A percentile compares a stretch with the other conserved stretches of the same genome.
Evolutionary conservation across 257 asterid genomes (phyloP).

Genomic region (Solanum medicagineum): DNA sequence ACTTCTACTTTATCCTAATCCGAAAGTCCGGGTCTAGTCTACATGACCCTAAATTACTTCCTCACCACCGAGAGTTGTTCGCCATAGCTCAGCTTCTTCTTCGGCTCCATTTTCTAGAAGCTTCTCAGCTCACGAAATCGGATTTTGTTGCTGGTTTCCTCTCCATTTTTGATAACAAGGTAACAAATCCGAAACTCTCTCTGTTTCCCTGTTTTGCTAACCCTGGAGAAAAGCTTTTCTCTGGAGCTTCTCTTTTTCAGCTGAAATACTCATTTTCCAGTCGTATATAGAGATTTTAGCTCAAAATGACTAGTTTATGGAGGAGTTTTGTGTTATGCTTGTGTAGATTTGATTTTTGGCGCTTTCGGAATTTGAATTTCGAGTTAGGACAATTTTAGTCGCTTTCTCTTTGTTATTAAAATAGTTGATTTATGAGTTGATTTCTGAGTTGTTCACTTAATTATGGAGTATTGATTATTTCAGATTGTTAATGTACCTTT

Average conservation of each 20-base stretch:
- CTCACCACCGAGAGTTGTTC: neutral
- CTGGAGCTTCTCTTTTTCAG: too few relatives aligned
- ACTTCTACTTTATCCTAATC: neutral
- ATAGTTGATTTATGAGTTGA: too few relatives aligned
- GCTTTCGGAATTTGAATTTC: neutral
- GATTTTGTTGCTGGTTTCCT: neutral
- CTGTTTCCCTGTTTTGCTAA: neutral
- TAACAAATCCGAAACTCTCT: neutral
- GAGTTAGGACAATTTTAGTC: neutral
- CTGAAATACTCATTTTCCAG: neutral
- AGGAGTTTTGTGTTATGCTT: neutral
- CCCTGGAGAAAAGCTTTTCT: neutral
- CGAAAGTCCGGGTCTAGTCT: neutral
- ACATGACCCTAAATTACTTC: neutral
- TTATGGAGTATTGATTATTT: neutral
- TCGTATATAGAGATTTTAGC: neutral
- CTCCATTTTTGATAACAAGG: neutral
- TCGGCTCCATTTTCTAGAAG: neutral
- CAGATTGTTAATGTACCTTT: neutral
- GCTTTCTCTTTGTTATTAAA: too few relatives aligned
- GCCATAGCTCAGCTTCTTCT: neutral
- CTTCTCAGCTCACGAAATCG: neutral
- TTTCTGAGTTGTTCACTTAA: too few relatives aligned
- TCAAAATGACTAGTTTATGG: neutral
- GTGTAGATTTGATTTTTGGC: neutral